Base-by-base conservation (phyloP, 2,329 filamentous ascomycete genomes). In the Chrysosporium keratinophilum region DNA sequence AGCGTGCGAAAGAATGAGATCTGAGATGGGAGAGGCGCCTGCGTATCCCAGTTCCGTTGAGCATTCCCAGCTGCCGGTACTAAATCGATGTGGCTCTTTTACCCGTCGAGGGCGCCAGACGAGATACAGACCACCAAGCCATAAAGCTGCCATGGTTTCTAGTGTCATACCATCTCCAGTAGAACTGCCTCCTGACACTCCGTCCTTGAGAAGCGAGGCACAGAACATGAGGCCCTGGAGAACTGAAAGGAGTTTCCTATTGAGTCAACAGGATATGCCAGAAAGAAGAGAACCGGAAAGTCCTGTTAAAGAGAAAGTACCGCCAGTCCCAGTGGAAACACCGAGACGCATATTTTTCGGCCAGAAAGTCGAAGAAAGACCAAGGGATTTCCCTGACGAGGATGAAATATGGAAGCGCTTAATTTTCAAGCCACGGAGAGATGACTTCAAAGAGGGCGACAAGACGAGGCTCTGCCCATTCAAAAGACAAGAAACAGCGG, bases 401-500 rank as follows among this genome's bases (percentile, higher is more conserved):
- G 51, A 53, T 35, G 51, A 53, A n/a, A 47, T 53, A 9, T 53
- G 53, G 53, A 50, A 50, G 9, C 17, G 40, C n/a, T 34, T 55
- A 6, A 47, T 55, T 2, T 55, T 55, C 14, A 40, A 41, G 14
- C 53, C 46, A 33, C 23, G 19, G 19, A 17, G 28, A 5, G 47
- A 50, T 10, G 41, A 20, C 2, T 45, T n/a, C 3, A 5, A 40
- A 6, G 10, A 3, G 17, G 9, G 7, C 10, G 39, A 46, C 2
- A 23, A 37, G 7, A 14, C 23, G 14, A 4, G 11, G 28, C 7
- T 17, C 20, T 9, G 19, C 12, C 19, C 35, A 4, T 45, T 50
- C 41, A 20, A 33, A 34, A 34, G 12, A 12, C 50, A 40, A 31
- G 28, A 28, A n/a, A 42, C n/a, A 12, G n/a, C 4, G 2, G 33